These are phyloP conservation scores for Kluyveromyces lactis DNA, from an alignment of 805 yeast species.

Conservation along the genomic window DNA sequence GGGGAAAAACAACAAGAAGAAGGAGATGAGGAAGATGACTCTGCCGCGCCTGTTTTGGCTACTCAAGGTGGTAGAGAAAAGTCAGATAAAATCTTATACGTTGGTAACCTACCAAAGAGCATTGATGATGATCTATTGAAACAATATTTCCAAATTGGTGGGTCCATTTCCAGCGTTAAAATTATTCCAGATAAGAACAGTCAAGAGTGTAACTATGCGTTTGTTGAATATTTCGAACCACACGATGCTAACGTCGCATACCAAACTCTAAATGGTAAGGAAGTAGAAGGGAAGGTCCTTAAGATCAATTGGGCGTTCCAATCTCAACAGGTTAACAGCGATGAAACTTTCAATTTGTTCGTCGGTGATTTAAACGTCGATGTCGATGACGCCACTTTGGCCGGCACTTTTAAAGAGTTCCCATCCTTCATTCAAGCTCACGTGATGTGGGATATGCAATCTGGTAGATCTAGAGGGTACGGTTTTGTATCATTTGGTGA, in stretches of 20 bases:
- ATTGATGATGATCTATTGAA: constrained; percentile 55
- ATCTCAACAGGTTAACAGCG: constrained; percentile 55
- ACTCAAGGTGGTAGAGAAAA: constrained; percentile 75
- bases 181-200: constrained; percentile 68
- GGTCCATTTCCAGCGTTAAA: constrained; percentile 57
- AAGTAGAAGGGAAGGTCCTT: constrained; percentile 46
- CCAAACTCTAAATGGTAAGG: constrained; percentile 49
- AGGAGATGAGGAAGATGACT: constrained; percentile 10
- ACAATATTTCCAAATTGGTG: constrained; percentile 55
- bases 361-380: constrained; percentile 83
- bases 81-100: constrained; percentile 64
- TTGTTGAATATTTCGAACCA: constrained; percentile 60
- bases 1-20: background rate
- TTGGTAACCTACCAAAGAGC: constrained; percentile 61
- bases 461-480: constrained; percentile 85
- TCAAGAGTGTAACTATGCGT: constrained; percentile 72
- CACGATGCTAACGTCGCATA: constrained; percentile 56
- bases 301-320: constrained; percentile 79
- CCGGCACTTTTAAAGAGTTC: constrained; percentile 47
- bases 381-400: constrained; percentile 68
- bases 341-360: constrained; percentile 62
- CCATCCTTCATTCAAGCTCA: constrained; percentile 69
- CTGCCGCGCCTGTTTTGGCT: constrained; percentile 56
- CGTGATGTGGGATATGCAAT: constrained; percentile 97
- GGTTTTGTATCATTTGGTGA: constrained; percentile 76